A percentile compares a stretch with the other conserved stretches of the same genome.
These are phyloP conservation scores for Solanum chiquidenum DNA, from an alignment of 257 asterid species.

Conservation along the genomic window DNA sequence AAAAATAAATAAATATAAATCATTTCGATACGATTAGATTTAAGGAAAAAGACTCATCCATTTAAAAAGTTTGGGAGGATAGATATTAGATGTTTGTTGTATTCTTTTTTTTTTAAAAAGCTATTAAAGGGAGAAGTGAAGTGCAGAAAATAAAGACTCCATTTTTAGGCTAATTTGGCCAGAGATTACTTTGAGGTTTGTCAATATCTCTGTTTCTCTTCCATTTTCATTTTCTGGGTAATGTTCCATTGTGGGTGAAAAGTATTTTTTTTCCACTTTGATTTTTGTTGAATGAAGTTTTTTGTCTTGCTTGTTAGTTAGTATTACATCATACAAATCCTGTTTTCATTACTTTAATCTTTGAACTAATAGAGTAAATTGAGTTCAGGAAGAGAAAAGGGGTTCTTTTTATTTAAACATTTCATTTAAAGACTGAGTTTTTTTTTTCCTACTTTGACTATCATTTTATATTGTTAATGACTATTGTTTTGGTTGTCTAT, in stretches of 20 bases:
- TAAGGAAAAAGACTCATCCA: background rate
- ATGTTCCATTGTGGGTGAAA: background rate
- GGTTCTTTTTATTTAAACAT: background rate
- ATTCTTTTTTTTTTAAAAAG: too few relatives aligned
- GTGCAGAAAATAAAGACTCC: background rate
- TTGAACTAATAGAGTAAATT: background rate
- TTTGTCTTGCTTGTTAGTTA: background rate
- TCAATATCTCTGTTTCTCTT: background rate
- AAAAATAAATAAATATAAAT: too few relatives aligned
- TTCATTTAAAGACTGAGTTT: background rate
- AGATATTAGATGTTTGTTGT: too few relatives aligned
- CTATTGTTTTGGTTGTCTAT: background rate
- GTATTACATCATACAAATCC: background rate
- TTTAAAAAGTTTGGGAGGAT: too few relatives aligned
- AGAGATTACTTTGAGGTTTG: background rate
- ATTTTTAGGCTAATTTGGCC: background rate
- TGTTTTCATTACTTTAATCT: background rate
- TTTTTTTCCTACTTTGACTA: background rate
- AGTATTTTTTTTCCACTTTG: background rate
- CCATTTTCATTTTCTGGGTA: background rate
- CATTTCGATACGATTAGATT: background rate
- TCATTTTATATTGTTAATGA: background rate
- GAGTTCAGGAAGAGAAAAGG: background rate
- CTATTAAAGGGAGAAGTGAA: background rate
- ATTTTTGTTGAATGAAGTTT: background rate